A percentile compares a stretch with the other conserved stretches of the same genome.
These are phyloP conservation scores for Phalaenopsis equestris DNA, from an alignment of 106 monocot genomes.

Conservation along the genomic window DNA sequence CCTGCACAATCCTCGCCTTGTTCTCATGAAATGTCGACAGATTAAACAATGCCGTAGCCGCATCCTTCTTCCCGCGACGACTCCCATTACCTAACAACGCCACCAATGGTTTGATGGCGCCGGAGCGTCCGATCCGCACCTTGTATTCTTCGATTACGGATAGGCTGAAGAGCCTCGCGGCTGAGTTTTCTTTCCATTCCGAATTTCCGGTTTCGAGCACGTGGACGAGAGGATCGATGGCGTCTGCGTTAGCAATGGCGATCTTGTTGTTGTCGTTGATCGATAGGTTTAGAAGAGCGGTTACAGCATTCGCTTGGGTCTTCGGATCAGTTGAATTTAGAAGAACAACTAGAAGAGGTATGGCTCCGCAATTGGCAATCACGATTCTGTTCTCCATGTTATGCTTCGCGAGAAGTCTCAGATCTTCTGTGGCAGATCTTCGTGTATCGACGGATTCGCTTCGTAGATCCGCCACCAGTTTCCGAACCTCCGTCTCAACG, in stretches of 20 bases:
- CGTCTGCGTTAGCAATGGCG: slow-evolving; percentile 71
- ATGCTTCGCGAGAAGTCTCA: slow-evolving; percentile 64
- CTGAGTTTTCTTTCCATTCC: slow-evolving; percentile 86
- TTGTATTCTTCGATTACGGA: slow-evolving; percentile 91
- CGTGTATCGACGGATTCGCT: slow-evolving; percentile 51
- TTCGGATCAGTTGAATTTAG: slow-evolving; percentile 56
- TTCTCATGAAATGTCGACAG: slow-evolving; percentile 91
- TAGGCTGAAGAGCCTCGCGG: slow-evolving; percentile 89
- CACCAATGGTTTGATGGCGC: slow-evolving; percentile 74
- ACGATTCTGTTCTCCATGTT: slow-evolving; percentile 79
- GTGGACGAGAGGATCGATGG: slow-evolving; percentile 78
- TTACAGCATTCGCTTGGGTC: slow-evolving; percentile 87
- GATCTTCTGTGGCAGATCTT: slow-evolving; percentile 51
- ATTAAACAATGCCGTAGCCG: slow-evolving; percentile 92
- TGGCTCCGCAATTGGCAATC: slow-evolving; percentile 73
- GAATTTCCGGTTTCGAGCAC: slow-evolving; percentile 79
- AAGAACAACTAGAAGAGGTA: slow-evolving; percentile 50
- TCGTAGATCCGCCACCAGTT: slow-evolving; percentile 59
- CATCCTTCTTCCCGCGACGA: slow-evolving; percentile 89
- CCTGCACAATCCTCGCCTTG: slow-evolving; percentile 79
- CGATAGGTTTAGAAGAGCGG: slow-evolving; percentile 78
- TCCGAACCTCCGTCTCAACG: slow-evolving; percentile 47
- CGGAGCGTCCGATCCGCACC: slow-evolving; percentile 75
- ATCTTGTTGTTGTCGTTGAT: slow-evolving; percentile 92
- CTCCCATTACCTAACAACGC: slow-evolving; percentile 71